Percentiles rank a stretch among this genome's conserved stretches.
phyloP scores from a whole-genome alignment of 208 protist species.

The Novymonas esmeraldas region DNA sequence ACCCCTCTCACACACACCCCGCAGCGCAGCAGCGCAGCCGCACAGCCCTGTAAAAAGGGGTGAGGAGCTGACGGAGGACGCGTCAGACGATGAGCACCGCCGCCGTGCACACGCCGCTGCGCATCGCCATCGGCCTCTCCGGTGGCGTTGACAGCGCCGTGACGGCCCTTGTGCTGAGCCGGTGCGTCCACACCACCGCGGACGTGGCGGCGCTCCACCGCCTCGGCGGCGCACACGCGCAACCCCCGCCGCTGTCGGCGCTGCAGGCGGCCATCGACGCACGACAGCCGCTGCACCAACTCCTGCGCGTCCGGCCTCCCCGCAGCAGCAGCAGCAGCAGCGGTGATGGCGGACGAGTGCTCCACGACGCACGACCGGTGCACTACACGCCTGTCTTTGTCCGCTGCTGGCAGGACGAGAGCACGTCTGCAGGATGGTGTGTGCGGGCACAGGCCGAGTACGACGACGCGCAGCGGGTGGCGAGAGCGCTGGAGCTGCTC shows the following conservation, averaged over 20 bases:
- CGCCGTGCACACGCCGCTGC: slow-evolving; percentile 13
- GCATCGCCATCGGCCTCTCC: slow-evolving; percentile 72
- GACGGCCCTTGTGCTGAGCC: slow-evolving; percentile 54
- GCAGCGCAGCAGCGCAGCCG: background rate
- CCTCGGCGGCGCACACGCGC: slow-evolving; percentile 13
- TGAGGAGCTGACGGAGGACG: no score
- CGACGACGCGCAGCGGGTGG: slow-evolving; percentile 66
- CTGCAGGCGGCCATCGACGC: slow-evolving; percentile 14
- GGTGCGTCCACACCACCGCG: slow-evolving; percentile 48
- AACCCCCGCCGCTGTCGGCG: slow-evolving; percentile 1
- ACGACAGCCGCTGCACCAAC: background rate
- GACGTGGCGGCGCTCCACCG: slow-evolving; percentile 60
- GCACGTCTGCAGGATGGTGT: slow-evolving; percentile 50
- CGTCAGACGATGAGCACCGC: background rate
- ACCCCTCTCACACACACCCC: no score
- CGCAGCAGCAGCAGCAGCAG: background rate
- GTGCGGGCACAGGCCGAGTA: slow-evolving; percentile 50
- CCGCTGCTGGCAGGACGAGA: slow-evolving; percentile 70
- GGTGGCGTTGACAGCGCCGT: slow-evolving; percentile 87
- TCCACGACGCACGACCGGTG: slow-evolving; percentile 9
- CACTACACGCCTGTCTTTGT: slow-evolving; percentile 60
- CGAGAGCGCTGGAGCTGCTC: slow-evolving; percentile 45
- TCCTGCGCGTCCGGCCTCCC: slow-evolving; percentile 3
- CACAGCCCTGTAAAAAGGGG: no score
- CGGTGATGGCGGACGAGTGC: no score